Base-by-base conservation (phyloP, 2,329 filamentous ascomycete species). In the Ascochyta koolunga region DNA sequence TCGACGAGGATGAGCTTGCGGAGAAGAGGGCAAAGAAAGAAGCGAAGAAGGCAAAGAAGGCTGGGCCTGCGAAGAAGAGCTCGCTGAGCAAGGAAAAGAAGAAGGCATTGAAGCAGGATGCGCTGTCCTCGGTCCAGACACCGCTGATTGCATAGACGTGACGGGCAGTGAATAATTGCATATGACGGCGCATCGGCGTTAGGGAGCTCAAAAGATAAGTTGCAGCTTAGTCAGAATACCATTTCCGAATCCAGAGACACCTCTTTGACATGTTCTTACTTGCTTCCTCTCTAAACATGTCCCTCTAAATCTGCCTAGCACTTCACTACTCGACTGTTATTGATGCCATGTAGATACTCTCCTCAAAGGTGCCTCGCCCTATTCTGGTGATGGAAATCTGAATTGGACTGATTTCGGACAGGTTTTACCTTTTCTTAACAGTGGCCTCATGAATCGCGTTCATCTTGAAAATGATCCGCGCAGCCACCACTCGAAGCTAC, bases 21-120 rank as follows among this genome's bases (percentile, higher is more conserved):
- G 66, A 68, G 50, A 74, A 76, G 55, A 73, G 67, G 50, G 61
- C 50, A 56, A 75, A 75, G 64, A 69, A 69, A 35, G 62, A 68
- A 35, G 83, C 83, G 67, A 90, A 89, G 83, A 68, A 68, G 58
- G 51, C 57, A 2, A 70, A 66, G 48, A 72, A 72, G 42, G 68
- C 75, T 37, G 54, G 75, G 58, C 64, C 67, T 18, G 62, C 60
- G 27, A 60, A 66, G 59, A 68, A 68, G 50, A 61, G 62, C 50
- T 66, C 67, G 8, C 68, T 74, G 51, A 73, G 71, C 61, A 82
- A 79, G 67, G 75, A 79, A 61, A 82, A 79, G 69, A 72, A 80
- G 50, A 77, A 77, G 67, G 76, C 78, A 61, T 74, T 80, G 61
- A 83, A 83, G 74, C 72, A 76, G 21, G 75, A 78, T 56, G 79